Evolutionary conservation across 2,329 filamentous ascomycete species (phyloP).

Genomic region (Hypocrella siamensis): DNA sequence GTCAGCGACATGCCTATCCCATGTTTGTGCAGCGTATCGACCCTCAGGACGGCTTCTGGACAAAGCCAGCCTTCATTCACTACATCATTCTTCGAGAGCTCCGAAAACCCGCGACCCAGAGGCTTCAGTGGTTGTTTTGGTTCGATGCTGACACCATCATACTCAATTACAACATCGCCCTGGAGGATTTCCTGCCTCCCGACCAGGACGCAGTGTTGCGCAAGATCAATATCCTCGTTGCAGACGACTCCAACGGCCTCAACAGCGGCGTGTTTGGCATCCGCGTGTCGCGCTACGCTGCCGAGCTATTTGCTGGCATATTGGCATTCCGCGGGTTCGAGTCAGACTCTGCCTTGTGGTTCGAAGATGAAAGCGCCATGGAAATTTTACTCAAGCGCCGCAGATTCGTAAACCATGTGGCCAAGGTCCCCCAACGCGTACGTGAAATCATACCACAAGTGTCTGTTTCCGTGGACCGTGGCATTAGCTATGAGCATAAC

Average conservation of each 20-base stretch:
- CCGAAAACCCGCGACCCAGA: constrained; percentile 19
- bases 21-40: constrained; percentile 17
- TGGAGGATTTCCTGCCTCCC: constrained; percentile 3
- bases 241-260: constrained; percentile 3
- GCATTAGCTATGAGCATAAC: background rate
- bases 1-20: constrained; percentile 15
- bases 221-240: constrained; percentile 1
- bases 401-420: constrained; percentile 4
- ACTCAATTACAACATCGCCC: constrained; percentile 3
- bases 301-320: constrained; percentile 7
- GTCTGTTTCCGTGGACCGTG: no score
- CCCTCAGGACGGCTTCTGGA: constrained; percentile 17
- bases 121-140: constrained; percentile 22
- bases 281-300: constrained; percentile 6
- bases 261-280: constrained; percentile 7
- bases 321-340: constrained; percentile 6
- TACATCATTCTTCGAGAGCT: constrained; percentile 21
- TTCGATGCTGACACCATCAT: constrained; percentile 7
- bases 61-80: constrained; percentile 22
- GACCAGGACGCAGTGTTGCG: background rate
- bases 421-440: constrained; percentile 6
- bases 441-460: no score
- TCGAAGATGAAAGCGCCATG: constrained; percentile 9
- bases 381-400: constrained; percentile 4
- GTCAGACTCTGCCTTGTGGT: constrained; percentile 4